phyloP scores from a whole-genome alignment of 495 filamentous ascomycete genomes.

The Penicillium paxilli region DNA sequence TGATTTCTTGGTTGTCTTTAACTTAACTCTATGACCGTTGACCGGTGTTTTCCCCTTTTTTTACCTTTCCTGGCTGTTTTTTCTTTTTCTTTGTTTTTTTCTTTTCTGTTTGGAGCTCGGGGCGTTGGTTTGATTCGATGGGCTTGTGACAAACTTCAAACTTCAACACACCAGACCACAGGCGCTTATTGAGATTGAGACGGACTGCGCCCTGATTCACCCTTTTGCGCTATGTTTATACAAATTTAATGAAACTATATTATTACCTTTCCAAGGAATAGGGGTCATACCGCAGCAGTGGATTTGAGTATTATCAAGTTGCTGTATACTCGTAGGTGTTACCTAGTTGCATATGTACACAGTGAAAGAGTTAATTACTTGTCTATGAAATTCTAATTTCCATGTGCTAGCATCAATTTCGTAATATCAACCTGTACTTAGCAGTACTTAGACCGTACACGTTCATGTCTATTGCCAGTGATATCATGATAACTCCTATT shows the following conservation, averaged over 20 bases:
- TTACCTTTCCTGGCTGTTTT: too few relatives aligned
- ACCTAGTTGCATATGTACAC: too few relatives aligned
- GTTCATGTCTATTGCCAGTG: too few relatives aligned
- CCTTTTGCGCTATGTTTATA: slow-evolving; percentile 6
- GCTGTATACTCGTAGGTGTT: too few relatives aligned
- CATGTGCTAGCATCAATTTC: too few relatives aligned
- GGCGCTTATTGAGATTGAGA: slow-evolving; percentile 22
- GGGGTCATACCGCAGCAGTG: too few relatives aligned
- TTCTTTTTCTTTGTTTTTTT: neutral
- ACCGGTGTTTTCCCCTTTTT: slow-evolving; percentile 26
- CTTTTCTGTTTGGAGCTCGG: slow-evolving; percentile 14
- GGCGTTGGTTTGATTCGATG: slow-evolving; percentile 23
- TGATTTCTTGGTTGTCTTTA: slow-evolving; percentile 8
- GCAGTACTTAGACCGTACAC: too few relatives aligned
- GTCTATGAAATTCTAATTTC: too few relatives aligned
- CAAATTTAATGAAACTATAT: slow-evolving; percentile 10
- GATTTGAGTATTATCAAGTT: too few relatives aligned
- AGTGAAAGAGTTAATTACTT: too few relatives aligned
- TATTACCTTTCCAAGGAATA: neutral
- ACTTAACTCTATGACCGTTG: slow-evolving; percentile 19
- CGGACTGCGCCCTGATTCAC: slow-evolving; percentile 8
- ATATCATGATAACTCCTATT: too few relatives aligned
- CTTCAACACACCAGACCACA: slow-evolving; percentile 21
- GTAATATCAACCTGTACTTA: too few relatives aligned
- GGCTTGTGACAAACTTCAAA: slow-evolving; percentile 30